Percentiles rank a stretch among this genome's conserved stretches.
phyloP scores from a whole-genome alignment of 345 rosid genomes.

The Eucalyptus marginata region DNA sequence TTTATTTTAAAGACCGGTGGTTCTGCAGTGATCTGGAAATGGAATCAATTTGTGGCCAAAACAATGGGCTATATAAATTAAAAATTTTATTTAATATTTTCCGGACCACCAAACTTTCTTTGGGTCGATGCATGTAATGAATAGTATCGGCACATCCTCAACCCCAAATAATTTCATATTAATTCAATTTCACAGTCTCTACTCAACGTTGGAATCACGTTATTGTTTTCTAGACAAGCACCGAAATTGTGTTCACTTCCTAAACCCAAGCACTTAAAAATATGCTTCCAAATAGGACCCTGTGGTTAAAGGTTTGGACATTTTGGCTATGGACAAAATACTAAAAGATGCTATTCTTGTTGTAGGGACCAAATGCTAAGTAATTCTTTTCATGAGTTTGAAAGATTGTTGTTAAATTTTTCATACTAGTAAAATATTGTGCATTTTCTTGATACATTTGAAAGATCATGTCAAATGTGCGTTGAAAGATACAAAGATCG shows the following conservation, averaged over 20 bases:
- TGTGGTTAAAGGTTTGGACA: background rate
- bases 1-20: background rate
- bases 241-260: background rate
- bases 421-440: background rate
- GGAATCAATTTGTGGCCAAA: background rate
- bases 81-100: background rate
- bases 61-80: background rate
- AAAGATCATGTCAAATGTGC: background rate
- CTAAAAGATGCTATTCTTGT: background rate
- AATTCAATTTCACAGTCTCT: background rate
- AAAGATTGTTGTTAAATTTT: background rate
- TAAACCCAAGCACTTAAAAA: background rate
- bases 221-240: background rate
- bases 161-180: background rate
- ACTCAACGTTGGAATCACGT: background rate
- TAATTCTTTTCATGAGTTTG: background rate
- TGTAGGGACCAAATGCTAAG: too few relatives aligned
- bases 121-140: background rate
- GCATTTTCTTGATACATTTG: background rate
- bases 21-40: background rate
- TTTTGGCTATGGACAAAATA: background rate
- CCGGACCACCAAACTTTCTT: background rate
- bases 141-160: background rate
- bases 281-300: background rate
- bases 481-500: too few relatives aligned